Evolutionary conservation across 768 basidiomycete species (phyloP).

Genomic region (Suillus discolor): DNA sequence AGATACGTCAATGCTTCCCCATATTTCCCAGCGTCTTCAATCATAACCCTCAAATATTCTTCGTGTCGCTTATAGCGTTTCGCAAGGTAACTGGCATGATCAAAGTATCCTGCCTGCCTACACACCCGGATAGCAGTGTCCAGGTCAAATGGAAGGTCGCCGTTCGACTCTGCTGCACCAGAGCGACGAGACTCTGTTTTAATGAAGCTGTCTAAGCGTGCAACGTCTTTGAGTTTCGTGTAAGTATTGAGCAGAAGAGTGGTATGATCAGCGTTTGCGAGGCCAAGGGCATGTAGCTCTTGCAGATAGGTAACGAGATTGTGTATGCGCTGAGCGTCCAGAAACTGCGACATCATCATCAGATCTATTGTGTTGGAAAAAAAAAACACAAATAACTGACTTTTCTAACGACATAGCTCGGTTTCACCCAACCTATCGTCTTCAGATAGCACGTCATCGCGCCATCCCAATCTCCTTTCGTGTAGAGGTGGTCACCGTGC

Average conservation of each 20-base stretch:
- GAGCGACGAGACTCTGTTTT: constrained; percentile 73
- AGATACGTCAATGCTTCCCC: constrained; percentile 82
- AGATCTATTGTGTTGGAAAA: not conserved
- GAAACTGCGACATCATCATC: constrained; percentile 59
- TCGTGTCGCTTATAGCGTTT: constrained; percentile 90
- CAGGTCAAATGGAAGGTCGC: constrained; percentile 92
- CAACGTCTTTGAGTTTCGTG: constrained; percentile 92
- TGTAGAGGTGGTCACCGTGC: constrained; percentile 91
- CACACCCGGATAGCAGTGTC: constrained; percentile 97
- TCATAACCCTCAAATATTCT: constrained; percentile 90
- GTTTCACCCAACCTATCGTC: constrained; percentile 87
- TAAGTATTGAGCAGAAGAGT: constrained; percentile 96
- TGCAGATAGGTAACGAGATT: constrained; percentile 96
- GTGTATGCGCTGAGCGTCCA: constrained; percentile 94
- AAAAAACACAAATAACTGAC: constrained; percentile 40
- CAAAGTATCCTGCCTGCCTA: constrained; percentile 94
- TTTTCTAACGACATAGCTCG: constrained; percentile 97
- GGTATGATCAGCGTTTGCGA: constrained; percentile 96
- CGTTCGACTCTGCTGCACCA: constrained; percentile 33
- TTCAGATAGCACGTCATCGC: constrained; percentile 92
- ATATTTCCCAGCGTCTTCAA: constrained; percentile 83
- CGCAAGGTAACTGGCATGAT: constrained; percentile 93
- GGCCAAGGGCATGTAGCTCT: constrained; percentile 85
- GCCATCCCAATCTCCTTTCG: constrained; percentile 89
- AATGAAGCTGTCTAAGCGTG: constrained; percentile 89